Base-by-base conservation (phyloP, 495 filamentous ascomycete species). In the Neurospora tetrasperma region DNA sequence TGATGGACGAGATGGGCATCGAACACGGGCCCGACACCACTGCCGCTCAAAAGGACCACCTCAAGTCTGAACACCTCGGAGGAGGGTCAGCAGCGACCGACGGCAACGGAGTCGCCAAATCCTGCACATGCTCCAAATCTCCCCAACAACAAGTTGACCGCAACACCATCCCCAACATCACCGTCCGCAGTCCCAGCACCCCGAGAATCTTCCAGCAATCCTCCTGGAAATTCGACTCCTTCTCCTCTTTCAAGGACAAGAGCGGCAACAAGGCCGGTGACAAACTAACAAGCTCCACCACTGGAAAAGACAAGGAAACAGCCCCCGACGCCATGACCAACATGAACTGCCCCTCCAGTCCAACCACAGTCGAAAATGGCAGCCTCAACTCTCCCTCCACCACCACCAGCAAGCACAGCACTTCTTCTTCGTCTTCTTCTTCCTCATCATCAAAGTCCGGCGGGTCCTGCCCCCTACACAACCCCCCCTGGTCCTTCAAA, bases 401-500 rank as follows among this genome's bases (percentile, higher is more conserved):
- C 35, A 38, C 0, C 8, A 54, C 20, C 48, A 59, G 48, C 48
- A 59, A 54, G 0, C 1, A 31, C 27, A 31, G 27, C n/a, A 11
- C 9, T 31, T 31, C 27, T 31, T 31, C 27, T 3, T 31, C 27
- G 1, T 31, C 35, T 38, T 38, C 35, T 6, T 38, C 35, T 38
- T 38, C 35, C 0, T 38, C 35, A 4, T 38, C 35, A 11, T 1
- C 4, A 38, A 4, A 7, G 16, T 44, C 42, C 1, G 3, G 4
- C 0, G 68, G 70, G 35, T 35, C 54, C 23, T 62, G 54, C 54
- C 54, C 54, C 54, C 11, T 62, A 0, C 38, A 70, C 1, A 31
- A 41, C 39, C 69, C 71, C 18, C 70, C 71, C 14, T 73, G 69
- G 18, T 88, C 90, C 75, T 88, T 88, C 77, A 79, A 84, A 42